Evolutionary conservation across 768 basidiomycete genomes (phyloP).

Genomic region (Kwoniella europaea): DNA sequence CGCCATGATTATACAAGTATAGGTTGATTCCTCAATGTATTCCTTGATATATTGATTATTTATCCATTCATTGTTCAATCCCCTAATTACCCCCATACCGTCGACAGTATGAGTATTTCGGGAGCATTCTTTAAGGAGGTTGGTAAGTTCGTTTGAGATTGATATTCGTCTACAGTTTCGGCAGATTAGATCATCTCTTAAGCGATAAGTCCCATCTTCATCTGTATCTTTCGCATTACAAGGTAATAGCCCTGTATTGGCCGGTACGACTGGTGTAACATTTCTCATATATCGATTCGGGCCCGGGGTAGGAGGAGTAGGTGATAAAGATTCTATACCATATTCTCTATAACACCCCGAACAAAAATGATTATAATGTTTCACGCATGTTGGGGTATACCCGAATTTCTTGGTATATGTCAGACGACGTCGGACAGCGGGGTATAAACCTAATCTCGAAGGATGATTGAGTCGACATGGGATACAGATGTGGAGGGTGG

Average conservation of each 20-base stretch:
- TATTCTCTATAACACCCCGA: constrained; percentile 20
- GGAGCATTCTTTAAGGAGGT: not conserved
- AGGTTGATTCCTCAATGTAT: constrained; percentile 3
- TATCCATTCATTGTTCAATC: constrained; percentile 6
- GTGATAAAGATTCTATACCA: constrained; percentile 2
- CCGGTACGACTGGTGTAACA: not conserved
- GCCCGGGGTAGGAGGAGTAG: not conserved
- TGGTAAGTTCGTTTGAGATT: not conserved
- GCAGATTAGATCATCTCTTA: not conserved
- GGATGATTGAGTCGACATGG: constrained; percentile 37
- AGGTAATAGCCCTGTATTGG: not conserved
- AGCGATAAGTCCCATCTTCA: constrained; percentile 5
- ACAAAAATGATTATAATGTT: constrained; percentile 27
- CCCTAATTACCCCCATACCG: not conserved
- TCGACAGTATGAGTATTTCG: not conserved
- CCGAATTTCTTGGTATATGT: constrained; percentile 20
- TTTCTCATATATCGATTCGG: too few species aligned
- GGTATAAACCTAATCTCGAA: constrained; percentile 18
- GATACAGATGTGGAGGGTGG: constrained; percentile 28
- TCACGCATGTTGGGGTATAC: constrained; percentile 24
- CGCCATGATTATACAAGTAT: constrained; percentile 1
- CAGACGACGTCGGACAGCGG: constrained; percentile 15
- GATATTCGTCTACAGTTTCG: constrained; percentile 2
- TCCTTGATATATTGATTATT: not conserved
- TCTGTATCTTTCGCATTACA: constrained; percentile 9